Base-by-base conservation (phyloP, 2,329 filamentous ascomycete species). In the Beauveria sp. region DNA sequence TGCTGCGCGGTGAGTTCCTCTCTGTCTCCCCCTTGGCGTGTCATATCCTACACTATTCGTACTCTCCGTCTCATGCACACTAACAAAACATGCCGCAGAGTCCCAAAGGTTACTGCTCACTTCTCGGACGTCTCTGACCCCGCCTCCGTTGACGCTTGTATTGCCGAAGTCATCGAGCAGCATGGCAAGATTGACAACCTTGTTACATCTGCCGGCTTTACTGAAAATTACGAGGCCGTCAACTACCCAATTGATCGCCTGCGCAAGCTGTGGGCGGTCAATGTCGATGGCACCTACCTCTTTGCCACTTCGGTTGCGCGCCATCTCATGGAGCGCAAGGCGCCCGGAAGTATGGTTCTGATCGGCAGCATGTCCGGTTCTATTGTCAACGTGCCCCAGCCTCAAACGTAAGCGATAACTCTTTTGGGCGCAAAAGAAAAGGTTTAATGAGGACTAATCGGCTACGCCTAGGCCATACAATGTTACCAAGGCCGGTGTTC, bases 181-280 rank as follows among this genome's bases (percentile, higher is more conserved):
- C 93, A 96, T 72, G 87, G 88, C 75, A 88, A 89, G 74, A 91
- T 97, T 68, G 92, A 96, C 77, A 88, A 91, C 75, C 83, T 98
- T 28, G 93, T 98, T 69, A 97, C 93, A 28, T 96, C 91, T n/a
- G 93, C 93, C 55, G 93, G 93, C 51, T 96, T 98, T 78, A 95
- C 91, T 16, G 93, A 97, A 79, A 97, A 97, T 79, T 96, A 92
- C 71, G 89, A 96, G 69, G 93, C 93, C 52, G 89, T 93, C 69
- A 86, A 87, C 67, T 98, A 98, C 77, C 93, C 93, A 1, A 86
- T 93, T 67, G 91, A 96, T 68, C 89, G 93, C 66, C 88, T 97
- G 75, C 86, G 93, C 75, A 96, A 96, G 80, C 86, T 98, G 18
- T 97, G 91, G 91, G 87, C 86, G 55, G 93, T 97, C 71, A 96